phyloP scores from a whole-genome alignment of 106 monocot species.

The Dendrobium chrysotoxum region DNA sequence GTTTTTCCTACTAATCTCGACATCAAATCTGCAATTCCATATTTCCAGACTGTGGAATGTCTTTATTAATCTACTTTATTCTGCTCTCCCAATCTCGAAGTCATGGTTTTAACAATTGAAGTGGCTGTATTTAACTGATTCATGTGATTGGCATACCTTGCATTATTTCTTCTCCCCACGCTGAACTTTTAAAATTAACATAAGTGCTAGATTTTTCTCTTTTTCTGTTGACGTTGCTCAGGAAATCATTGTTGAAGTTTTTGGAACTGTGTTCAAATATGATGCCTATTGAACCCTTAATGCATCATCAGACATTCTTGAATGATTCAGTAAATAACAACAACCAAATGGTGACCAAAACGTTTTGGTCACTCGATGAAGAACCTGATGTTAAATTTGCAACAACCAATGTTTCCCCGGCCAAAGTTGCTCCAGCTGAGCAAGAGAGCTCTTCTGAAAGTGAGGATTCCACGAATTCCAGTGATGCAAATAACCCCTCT shows the following conservation, averaged over 20 bases:
- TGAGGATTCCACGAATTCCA: conserved; percentile 53
- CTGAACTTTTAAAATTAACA: background rate
- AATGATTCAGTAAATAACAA: conserved; percentile 12
- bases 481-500: conserved; percentile 33
- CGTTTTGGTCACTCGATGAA: no score
- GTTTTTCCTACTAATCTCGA: background rate
- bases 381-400: conserved; percentile 10
- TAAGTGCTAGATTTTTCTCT: no score
- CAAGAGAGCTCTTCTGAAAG: conserved; percentile 63
- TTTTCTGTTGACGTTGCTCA: conserved; percentile 8
- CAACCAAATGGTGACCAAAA: conserved; percentile 8
- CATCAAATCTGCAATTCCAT: no score
- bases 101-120: background rate
- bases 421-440: conserved; percentile 82
- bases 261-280: conserved; percentile 18
- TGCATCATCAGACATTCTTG: conserved; percentile 1
- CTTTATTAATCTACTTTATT: background rate
- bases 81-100: no score
- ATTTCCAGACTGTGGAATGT: background rate
- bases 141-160: background rate
- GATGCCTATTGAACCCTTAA: conserved; percentile 8
- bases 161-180: background rate
- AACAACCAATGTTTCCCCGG: conserved; percentile 38
- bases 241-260: conserved; percentile 43
- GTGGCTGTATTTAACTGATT: background rate